phyloP scores from a whole-genome alignment of 225 moss, liverwort and hornwort species.

The Asterella californica region DNA sequence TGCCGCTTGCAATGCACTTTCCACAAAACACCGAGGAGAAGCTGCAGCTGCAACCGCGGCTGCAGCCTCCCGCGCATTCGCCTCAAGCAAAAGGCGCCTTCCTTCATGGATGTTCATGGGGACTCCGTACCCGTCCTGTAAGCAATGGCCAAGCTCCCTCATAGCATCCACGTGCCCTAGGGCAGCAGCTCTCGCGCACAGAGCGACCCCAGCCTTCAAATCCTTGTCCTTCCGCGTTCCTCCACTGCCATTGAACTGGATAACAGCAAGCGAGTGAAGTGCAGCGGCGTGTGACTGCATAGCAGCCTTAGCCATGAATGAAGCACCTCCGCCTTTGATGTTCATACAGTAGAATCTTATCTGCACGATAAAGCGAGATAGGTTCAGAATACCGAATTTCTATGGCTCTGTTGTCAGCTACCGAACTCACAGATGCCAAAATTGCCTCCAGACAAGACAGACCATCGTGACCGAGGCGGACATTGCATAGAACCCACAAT shows the following conservation, averaged over 20 bases:
- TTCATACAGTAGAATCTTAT: slow-evolving; percentile 23
- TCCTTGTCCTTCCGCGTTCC: slow-evolving; percentile 36
- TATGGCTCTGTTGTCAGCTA: too few relatives aligned
- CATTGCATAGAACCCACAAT: not conserved
- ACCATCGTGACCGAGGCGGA: not conserved
- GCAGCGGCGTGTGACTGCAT: slow-evolving; percentile 23
- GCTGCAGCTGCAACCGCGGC: slow-evolving; percentile 26
- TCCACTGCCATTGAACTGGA: slow-evolving; percentile 50
- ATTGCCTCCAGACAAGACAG: not conserved
- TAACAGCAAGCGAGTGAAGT: slow-evolving; percentile 27
- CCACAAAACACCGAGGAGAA: slow-evolving; percentile 22
- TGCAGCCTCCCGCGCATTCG: slow-evolving; percentile 28
- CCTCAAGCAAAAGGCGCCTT: slow-evolving; percentile 19
- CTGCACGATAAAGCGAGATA: not conserved
- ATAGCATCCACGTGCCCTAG: slow-evolving; percentile 27
- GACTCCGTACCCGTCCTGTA: slow-evolving; percentile 27
- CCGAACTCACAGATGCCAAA: too few relatives aligned
- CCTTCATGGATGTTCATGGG: slow-evolving; percentile 20
- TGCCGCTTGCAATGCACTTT: slow-evolving; percentile 19
- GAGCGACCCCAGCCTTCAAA: slow-evolving; percentile 25
- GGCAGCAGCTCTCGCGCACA: slow-evolving; percentile 23
- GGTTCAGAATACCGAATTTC: not conserved
- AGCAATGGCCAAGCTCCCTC: slow-evolving; percentile 29
- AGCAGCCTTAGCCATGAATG: slow-evolving; percentile 25
- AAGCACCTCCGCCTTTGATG: slow-evolving; percentile 13